phyloP scores from a whole-genome alignment of 805 yeast species.

The Cyberlindnera americana region DNA sequence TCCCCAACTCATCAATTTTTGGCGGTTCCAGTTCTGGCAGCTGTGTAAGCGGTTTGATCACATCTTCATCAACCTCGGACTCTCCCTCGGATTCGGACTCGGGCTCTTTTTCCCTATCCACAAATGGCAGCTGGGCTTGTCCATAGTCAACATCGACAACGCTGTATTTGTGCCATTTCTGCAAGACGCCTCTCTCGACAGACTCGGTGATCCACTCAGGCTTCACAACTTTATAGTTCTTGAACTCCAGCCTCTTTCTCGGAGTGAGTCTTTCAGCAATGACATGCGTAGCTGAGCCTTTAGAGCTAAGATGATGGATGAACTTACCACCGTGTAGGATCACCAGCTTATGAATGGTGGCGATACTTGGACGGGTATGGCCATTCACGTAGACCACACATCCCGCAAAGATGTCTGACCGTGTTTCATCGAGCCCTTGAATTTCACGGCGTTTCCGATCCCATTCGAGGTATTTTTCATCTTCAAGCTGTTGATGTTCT shows the following conservation, averaged over 20 bases:
- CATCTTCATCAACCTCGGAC: slow-evolving; percentile 10
- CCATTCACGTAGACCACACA: slow-evolving; percentile 85
- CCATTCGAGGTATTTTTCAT: slow-evolving; percentile 48
- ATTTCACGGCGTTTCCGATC: slow-evolving; percentile 35
- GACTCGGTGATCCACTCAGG: slow-evolving; percentile 82
- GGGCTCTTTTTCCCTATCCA: slow-evolving; percentile 10
- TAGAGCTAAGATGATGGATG: slow-evolving; percentile 62
- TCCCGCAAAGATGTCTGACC: slow-evolving; percentile 46
- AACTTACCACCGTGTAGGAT: slow-evolving; percentile 79
- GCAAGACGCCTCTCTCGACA: slow-evolving; percentile 40
- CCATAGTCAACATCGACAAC: slow-evolving; percentile 51
- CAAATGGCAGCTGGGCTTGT: slow-evolving; percentile 41
- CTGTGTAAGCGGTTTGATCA: slow-evolving; percentile 9
- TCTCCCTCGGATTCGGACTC: too few species aligned
- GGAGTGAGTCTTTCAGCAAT: slow-evolving; percentile 79
- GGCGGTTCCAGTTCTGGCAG: slow-evolving; percentile 12
- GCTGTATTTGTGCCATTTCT: slow-evolving; percentile 71
- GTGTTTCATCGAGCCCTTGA: slow-evolving; percentile 10
- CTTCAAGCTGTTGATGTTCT: slow-evolving; percentile 57
- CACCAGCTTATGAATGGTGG: slow-evolving; percentile 66
- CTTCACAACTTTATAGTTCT: slow-evolving; percentile 67
- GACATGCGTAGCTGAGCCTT: slow-evolving; percentile 78
- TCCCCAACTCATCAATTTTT: slow-evolving; percentile 4
- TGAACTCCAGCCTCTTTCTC: slow-evolving; percentile 61
- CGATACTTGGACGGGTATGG: slow-evolving; percentile 75